These are phyloP conservation scores for Colletotrichum musicola DNA, from an alignment of 2,329 filamentous ascomycete genomes.

Conservation along the genomic window DNA sequence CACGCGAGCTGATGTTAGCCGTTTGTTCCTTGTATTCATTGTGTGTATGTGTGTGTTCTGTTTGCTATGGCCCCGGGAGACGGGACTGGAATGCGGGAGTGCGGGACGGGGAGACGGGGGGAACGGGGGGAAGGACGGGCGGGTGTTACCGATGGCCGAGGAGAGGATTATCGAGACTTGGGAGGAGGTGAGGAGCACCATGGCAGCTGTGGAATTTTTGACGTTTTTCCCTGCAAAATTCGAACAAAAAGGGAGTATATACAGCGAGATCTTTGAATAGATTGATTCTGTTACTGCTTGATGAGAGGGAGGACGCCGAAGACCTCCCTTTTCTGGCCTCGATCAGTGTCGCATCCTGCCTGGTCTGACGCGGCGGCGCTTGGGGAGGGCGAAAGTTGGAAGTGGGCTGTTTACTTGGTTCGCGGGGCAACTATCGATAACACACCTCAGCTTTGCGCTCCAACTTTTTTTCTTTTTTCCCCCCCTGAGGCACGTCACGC, in stretches of 20 bases:
- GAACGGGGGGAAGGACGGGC: slow-evolving; percentile 13
- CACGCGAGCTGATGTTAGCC: slow-evolving; percentile 18
- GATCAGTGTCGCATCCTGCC: slow-evolving; percentile 14
- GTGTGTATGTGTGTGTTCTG: no score
- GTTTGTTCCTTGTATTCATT: not conserved
- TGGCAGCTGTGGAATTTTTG: not conserved
- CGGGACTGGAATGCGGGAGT: slow-evolving; percentile 34
- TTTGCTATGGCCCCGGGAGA: not conserved
- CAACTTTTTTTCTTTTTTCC: slow-evolving; percentile 16
- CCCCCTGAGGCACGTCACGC: no score
- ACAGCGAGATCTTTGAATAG: no score
- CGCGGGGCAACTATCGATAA: slow-evolving; percentile 60
- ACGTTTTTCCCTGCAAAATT: not conserved
- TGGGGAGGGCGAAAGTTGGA: slow-evolving; percentile 10
- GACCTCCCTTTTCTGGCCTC: not conserved
- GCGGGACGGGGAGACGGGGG: slow-evolving; percentile 18
- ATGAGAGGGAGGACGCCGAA: not conserved
- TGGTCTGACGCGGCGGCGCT: slow-evolving; percentile 18
- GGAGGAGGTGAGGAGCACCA: slow-evolving; percentile 73
- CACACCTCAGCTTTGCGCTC: slow-evolving; percentile 39
- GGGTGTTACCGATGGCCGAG: slow-evolving; percentile 69
- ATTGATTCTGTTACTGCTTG: not conserved
- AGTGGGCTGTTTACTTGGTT: slow-evolving; percentile 47
- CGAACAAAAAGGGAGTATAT: no score
- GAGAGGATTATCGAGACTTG: slow-evolving; percentile 79